Evolutionary conservation across 2,329 filamentous ascomycete species (phyloP).

Genomic region (Cladophialophora carrionii): DNA sequence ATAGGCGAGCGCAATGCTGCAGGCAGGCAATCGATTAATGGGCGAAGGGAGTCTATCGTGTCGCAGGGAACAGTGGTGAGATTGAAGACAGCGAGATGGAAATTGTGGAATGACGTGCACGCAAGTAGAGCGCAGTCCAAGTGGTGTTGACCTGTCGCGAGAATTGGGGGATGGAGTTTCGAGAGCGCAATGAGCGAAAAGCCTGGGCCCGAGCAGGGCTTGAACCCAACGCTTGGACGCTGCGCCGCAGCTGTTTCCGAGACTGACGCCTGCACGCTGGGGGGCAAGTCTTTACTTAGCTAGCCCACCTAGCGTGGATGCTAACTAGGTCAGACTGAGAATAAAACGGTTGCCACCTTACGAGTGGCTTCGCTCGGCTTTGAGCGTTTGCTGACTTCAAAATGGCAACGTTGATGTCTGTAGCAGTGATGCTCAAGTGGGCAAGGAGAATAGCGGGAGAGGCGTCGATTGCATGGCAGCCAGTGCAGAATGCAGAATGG

Average conservation of each 20-base stretch:
- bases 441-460: neutral
- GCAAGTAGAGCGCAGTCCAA: slow-evolving; percentile 7
- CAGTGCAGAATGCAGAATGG: neutral
- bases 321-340: neutral
- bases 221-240: slow-evolving; percentile 10
- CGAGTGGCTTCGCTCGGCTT: neutral
- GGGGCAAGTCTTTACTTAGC: neutral
- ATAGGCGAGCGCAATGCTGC: slow-evolving; percentile 23
- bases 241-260: slow-evolving; percentile 9
- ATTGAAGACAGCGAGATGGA: slow-evolving; percentile 17
- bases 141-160: slow-evolving; percentile 19
- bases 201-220: slow-evolving; percentile 15
- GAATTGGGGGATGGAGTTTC: slow-evolving; percentile 14
- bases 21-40: slow-evolving; percentile 15
- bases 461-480: neutral
- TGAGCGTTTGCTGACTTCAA: neutral
- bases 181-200: slow-evolving; percentile 7
- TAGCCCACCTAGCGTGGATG: neutral
- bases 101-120: slow-evolving; percentile 27
- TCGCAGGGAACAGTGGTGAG: slow-evolving; percentile 4
- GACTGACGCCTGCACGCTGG: slow-evolving; percentile 9
- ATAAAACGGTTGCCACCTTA: neutral
- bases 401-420: neutral
- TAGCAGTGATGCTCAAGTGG: neutral
- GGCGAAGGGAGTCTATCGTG: neutral